Base-by-base conservation (phyloP, 2,329 filamentous ascomycete genomes). In the Dichotomopilus funicola region DNA sequence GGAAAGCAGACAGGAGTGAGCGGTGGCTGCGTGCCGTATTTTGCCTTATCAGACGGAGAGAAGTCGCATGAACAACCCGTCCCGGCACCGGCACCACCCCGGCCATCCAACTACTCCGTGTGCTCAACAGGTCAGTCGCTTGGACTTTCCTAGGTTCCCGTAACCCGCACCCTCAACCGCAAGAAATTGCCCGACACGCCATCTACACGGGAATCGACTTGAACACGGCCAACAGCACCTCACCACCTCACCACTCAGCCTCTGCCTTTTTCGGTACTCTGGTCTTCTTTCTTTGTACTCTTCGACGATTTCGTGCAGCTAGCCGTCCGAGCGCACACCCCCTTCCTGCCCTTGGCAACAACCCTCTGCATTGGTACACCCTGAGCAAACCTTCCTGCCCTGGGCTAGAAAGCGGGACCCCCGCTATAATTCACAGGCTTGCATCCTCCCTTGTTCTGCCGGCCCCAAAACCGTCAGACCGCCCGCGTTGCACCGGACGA, bases 401-500 rank as follows among this genome's bases (percentile, higher is more conserved):
- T 59, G 57, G 43, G 49, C 51, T 53, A 55, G 31, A 51, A 54
- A 53, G 54, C 57, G 55, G 58, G 55, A 59, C 60, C 62, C 62
- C 62, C 62, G 61, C 62, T 61, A 61, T 58, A 56, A 58, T 46
- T 61, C 53, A 55, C 49, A 47, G 40, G 48, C 56, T 49, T 56
- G 51, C 45, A 54, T 54, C 57, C 52, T 58, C 58, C 57, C 55
- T 55, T 55, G 61, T 58, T 60, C 59, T 61, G 60, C 61, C 59
- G 60, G 53, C 44, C 46, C 53, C 49, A 33, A 49, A 57, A 50
- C 58, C 54, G 61, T 27, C 62, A 62, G 63, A 64, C 62, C 63
- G 62, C 63, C 62, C 61, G 57, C 59, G 63, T 65, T 65, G 63
- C 63, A 65, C 63, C 60, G 62, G 63, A 64, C 63, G 62, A 65